Evolutionary conservation across 2,329 filamentous ascomycete species (phyloP), one percentile per base, ranked within the genome.

Genomic region (Nannizzia gypsea): DNA sequence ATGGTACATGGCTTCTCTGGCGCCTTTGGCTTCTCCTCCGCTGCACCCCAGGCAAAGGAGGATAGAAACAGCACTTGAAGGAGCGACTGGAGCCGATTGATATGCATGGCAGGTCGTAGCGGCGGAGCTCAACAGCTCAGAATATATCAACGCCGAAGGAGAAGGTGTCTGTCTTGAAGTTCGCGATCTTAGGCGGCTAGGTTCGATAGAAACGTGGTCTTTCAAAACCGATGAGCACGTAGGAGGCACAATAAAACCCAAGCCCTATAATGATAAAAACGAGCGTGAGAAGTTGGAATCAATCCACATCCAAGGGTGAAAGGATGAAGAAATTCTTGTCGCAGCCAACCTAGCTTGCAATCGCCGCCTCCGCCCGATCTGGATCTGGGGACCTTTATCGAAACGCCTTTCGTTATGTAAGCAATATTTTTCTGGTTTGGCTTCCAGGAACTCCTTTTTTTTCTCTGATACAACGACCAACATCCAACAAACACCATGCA

Each of bases 1-100:
- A 83, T 80, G n/a, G 83, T 83, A 69, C 83, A 86, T 63, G 83
- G 80, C 59, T 78, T 77, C 26, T 58, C 56, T 58, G 56, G 38
- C 8, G 26, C 26, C 36, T 36, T 36, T 20, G 56, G 24, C 9
- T 36, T 31, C 17, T 40, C 56, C 26, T 58, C 56, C 15, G 56
- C 36, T 31, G 40, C 24, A 6, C 31, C 56, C 17, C 4, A 34
- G 13, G 48, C 48, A 31, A n/a, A 11, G 15, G 48, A 31, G 3
- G 48, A 52, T 13, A 58, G 15, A n/a, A 58, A 38, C 8, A 46
- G 48, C 6, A 52, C 26, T 52, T 52, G 48, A n/a, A 52, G 24
- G 8, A 52, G 24, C 22, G 26, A 28, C 0, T 22, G 11, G 22
- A 52, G 24, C 5, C 13, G 13, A 42, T 38, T 56, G 40, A 58